Evolutionary conservation across 768 basidiomycete genomes (phyloP).

Genomic region (Tylopilus cervinicoccineus): DNA sequence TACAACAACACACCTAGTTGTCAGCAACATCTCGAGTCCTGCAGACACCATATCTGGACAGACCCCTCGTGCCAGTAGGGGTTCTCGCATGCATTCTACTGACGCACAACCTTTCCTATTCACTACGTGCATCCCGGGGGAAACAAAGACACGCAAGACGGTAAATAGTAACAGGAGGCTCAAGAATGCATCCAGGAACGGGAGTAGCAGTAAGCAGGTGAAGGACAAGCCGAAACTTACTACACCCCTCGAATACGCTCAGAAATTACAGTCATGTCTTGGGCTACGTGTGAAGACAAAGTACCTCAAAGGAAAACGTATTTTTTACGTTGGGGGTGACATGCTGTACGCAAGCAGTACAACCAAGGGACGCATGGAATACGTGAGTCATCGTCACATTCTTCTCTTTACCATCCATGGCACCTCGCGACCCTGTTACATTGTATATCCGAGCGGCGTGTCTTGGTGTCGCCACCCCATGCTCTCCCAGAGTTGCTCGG

Average conservation of each 20-base stretch:
- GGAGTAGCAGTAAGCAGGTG: conserved; percentile 25
- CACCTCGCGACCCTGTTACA: background rate
- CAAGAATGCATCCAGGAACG: background rate
- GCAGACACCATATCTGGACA: background rate
- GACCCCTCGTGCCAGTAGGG: background rate
- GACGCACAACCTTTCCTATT: background rate
- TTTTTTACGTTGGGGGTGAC: conserved; percentile 61
- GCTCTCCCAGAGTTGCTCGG: background rate
- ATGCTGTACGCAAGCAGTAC: conserved; percentile 45
- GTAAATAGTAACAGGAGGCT: conserved; percentile 19
- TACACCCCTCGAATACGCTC: conserved; percentile 53
- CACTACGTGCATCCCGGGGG: background rate
- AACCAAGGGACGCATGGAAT: conserved; percentile 56
- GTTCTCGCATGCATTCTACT: background rate
- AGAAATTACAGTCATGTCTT: conserved; percentile 37
- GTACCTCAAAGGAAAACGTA: conserved; percentile 49
- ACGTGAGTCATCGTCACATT: conserved; percentile 40
- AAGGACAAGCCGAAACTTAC: conserved; percentile 41
- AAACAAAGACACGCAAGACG: conserved; percentile 16
- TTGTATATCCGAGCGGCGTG: too few species aligned
- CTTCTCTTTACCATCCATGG: background rate
- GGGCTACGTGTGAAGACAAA: conserved; percentile 19
- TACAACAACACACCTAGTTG: background rate
- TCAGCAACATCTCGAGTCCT: conserved; percentile 23
- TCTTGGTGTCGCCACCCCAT: too few species aligned